A percentile compares a stretch with the other conserved stretches of the same genome.
These are phyloP conservation scores for Cladobotryum mycophilum DNA, from an alignment of 2,329 filamentous ascomycete genomes.

Conservation along the genomic window DNA sequence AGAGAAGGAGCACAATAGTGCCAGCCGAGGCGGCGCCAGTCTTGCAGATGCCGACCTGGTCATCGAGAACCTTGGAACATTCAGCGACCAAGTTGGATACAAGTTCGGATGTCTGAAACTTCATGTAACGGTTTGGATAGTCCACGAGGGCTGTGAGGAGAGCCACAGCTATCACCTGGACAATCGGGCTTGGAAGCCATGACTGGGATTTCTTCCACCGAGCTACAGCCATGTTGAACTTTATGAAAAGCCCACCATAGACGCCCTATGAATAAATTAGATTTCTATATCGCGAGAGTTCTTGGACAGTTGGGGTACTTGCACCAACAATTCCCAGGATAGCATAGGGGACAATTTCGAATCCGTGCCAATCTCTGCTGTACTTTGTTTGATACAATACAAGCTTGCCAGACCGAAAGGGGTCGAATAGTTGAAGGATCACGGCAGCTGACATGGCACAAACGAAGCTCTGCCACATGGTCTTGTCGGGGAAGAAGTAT, in stretches of 20 bases:
- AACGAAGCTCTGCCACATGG: constrained; percentile 99
- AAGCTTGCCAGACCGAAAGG: constrained; percentile 90
- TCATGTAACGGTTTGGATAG: constrained; percentile 95
- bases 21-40: constrained; percentile 74
- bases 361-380: constrained; percentile 84
- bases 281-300: too few relatives aligned
- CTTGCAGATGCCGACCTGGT: constrained; percentile 86
- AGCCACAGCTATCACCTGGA: constrained; percentile 74
- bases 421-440: constrained; percentile 85
- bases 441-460: constrained; percentile 99
- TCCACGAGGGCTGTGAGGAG: constrained; percentile 82
- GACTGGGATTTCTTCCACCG: constrained; percentile 65
- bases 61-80: constrained; percentile 74
- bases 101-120: constrained; percentile 83
- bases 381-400: constrained; percentile 96
- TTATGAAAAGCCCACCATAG: constrained; percentile 92
- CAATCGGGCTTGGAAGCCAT: constrained; percentile 65
- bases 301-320: constrained; percentile 20
- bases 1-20: constrained; percentile 74
- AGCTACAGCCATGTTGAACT: constrained; percentile 82
- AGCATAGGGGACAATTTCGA: constrained; percentile 84
- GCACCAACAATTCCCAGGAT: constrained; percentile 77
- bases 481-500: constrained; percentile 98
- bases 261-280: constrained; percentile 53
- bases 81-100: constrained; percentile 90